Base-by-base conservation (phyloP, 2,329 filamentous ascomycete species). In the Rhynchosporium graminicola region DNA sequence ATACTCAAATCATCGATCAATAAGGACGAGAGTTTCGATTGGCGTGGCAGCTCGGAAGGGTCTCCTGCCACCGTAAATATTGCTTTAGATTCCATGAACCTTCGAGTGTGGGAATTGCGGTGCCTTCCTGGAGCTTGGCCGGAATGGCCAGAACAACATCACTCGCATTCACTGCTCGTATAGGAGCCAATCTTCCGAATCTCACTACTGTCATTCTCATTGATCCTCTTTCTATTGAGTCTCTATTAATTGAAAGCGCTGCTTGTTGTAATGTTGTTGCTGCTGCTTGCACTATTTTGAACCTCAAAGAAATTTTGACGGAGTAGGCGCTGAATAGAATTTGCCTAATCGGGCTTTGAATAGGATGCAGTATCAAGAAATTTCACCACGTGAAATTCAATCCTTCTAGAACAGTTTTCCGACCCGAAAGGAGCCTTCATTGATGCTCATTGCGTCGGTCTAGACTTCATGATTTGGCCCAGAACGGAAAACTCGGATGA, bases 281-380 rank as follows among this genome's bases (percentile, higher is more conserved):
- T 36, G 33, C 33, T 36, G 33, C 6, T 36, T 5, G 33, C 9
- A 33, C 28, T 57, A 57, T 55, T 9, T 31, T 57, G 62, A 26
- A 29, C 28, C 46, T 61, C 47, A 64, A 64, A 64, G 57, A 20
- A 54, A 38, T 20, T 10, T 57, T 68, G 60, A 64, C 64, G 66
- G 64, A 69, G 61, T 56, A 59, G 61, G 68, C 57, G 59, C 52
- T 67, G 60, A 68, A 69, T 70, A 67, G 57, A 51, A 63, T 43
- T 40, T 48, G 46, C 45, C 50, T 40, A 54, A 54, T 54, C 33
- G 50, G 50, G 50, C 20, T 40, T 20, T 54, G 50, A 54, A 54
- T 47, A 5, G 43, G 12, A 42, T 43, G 26, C 26, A 50, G 20
- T 9, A 51, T 43, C 29, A 42, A 51, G 9, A 13, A 20, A 43